phyloP scores from a whole-genome alignment of 371 early-diverging fungal species.

The Capniomyces stellatus region DNA sequence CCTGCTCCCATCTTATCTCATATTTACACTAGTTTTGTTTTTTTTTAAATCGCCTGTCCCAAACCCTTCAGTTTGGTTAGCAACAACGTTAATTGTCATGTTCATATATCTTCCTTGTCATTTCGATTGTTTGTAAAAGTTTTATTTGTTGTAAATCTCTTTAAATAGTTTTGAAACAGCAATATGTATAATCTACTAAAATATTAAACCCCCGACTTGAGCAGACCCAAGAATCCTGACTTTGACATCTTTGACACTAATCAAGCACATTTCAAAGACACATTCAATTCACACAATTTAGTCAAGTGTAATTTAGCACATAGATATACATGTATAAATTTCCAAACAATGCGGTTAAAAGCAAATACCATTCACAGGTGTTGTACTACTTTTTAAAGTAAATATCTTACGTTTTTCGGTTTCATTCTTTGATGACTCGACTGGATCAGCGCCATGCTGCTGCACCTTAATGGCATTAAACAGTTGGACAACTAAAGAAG shows the following conservation, averaged over 20 bases:
- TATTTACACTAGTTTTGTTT: too few relatives aligned
- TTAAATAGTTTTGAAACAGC: too few relatives aligned
- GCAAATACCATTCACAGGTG: not conserved
- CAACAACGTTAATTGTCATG: too few relatives aligned
- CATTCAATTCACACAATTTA: not conserved
- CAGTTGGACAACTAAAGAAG: slow-evolving; percentile 1
- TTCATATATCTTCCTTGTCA: too few relatives aligned
- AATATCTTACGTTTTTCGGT: not conserved
- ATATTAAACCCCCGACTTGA: not conserved
- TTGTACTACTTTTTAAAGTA: not conserved
- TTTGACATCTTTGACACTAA: not conserved
- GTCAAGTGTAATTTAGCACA: not conserved
- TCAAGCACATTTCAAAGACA: not conserved
- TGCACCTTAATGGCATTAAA: slow-evolving; percentile 4
- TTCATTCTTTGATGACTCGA: not conserved
- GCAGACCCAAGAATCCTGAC: not conserved
- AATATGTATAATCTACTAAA: too few relatives aligned
- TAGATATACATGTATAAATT: not conserved
- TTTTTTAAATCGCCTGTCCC: too few relatives aligned
- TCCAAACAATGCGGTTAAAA: not conserved
- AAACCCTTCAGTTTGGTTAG: too few relatives aligned
- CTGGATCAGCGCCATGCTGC: not conserved
- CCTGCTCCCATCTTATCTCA: too few relatives aligned
- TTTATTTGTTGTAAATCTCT: too few relatives aligned
- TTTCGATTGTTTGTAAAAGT: too few relatives aligned